A percentile compares a stretch with the other conserved stretches of the same genome.
These are phyloP conservation scores for Agaricus subrufescens DNA, from an alignment of 768 basidiomycete species.

Conservation along the genomic window DNA sequence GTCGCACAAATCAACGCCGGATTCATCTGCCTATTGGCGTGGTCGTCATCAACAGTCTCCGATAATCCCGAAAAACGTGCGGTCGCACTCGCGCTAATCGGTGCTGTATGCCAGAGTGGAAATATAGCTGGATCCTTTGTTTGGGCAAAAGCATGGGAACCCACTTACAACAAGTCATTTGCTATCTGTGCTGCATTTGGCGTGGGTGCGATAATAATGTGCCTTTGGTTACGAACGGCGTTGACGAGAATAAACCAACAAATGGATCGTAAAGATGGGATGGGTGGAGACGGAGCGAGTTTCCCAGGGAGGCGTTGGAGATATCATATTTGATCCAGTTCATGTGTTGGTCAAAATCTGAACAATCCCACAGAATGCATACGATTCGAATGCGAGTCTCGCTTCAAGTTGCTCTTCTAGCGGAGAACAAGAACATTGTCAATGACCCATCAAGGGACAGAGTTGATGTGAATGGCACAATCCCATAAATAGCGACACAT, in stretches of 20 bases:
- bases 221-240: slow-evolving; percentile 43
- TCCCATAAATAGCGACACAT: too few species aligned
- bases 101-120: slow-evolving; percentile 76
- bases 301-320: slow-evolving; percentile 16
- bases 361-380: too few species aligned
- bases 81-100: slow-evolving; percentile 80
- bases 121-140: slow-evolving; percentile 82
- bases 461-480: too few species aligned
- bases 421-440: too few species aligned
- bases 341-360: neutral
- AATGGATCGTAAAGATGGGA: slow-evolving; percentile 33
- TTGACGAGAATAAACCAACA: slow-evolving; percentile 36
- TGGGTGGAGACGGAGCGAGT: slow-evolving; percentile 25
- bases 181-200: slow-evolving; percentile 64
- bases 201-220: slow-evolving; percentile 44
- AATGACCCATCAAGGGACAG: too few species aligned
- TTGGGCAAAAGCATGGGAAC: slow-evolving; percentile 69
- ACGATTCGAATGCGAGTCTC: too few species aligned
- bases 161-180: slow-evolving; percentile 65
- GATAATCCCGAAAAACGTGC: slow-evolving; percentile 81
- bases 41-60: slow-evolving; percentile 43
- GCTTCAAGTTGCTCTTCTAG: too few species aligned
- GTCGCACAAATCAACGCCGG: slow-evolving; percentile 74
- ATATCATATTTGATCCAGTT: neutral
- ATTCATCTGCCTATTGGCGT: slow-evolving; percentile 60